A percentile compares a stretch with the other conserved stretches of the same genome.
Conservation (phyloP, 1,284 basidiomycete genomes). For the Takashimella koratensis region DNA sequence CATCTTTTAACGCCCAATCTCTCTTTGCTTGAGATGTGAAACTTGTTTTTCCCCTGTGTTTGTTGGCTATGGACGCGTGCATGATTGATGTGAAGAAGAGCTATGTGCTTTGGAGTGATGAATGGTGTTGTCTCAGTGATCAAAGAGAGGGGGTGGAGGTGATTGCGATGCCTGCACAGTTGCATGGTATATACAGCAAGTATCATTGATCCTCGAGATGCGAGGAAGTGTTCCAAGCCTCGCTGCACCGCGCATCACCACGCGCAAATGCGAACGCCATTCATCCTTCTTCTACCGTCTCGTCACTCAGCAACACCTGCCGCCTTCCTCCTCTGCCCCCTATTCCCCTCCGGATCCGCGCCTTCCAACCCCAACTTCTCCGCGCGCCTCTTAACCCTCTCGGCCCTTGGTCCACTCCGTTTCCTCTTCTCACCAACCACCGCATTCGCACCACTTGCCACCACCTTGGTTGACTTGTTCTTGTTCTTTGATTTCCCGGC, state of each 20-base stretch:
- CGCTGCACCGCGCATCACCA: too few relatives aligned
- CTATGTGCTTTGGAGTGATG: too few relatives aligned
- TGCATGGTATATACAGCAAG: too few relatives aligned
- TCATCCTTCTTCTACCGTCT: too few relatives aligned
- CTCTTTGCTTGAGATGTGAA: neutral
- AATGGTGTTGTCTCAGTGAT: too few relatives aligned
- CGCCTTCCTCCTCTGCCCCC: neutral
- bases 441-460: neutral
- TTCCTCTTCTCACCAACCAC: neutral
- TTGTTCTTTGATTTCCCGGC: conserved; percentile 4
- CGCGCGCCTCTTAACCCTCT: neutral
- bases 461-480: neutral
- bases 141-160: too few relatives aligned
- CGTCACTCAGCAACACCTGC: neutral
- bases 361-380: neutral
- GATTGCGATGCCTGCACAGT: too few relatives aligned
- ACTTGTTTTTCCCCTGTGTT: neutral
- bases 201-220: too few relatives aligned
- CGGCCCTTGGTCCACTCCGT: neutral
- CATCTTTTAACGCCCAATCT: neutral
- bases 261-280: too few relatives aligned
- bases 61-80: neutral
- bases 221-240: too few relatives aligned
- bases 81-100: too few relatives aligned
- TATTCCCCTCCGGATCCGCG: neutral